A percentile compares a stretch with the other conserved stretches of the same genome.
Conservation (phyloP, 1,284 basidiomycete species). For the Sporisorium scitamineum region DNA sequence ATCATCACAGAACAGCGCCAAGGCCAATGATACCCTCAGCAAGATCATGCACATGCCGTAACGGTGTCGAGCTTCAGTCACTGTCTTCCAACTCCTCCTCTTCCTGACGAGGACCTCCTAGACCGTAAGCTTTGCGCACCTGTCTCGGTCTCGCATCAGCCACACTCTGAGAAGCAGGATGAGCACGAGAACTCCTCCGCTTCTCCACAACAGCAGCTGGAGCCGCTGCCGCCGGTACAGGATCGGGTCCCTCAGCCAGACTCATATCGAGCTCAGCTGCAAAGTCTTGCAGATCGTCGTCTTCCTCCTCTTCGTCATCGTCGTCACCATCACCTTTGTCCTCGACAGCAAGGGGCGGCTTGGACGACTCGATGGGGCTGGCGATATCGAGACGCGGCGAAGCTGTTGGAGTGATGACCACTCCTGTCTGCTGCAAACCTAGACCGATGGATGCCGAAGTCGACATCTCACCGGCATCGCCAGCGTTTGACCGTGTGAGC, state of each 20-base stretch:
- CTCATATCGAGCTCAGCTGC: slow-evolving; percentile 51
- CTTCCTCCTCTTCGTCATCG: slow-evolving; percentile 26
- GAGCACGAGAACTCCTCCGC: slow-evolving; percentile 21
- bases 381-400: slow-evolving; percentile 33
- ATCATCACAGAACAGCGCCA: no score
- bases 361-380: slow-evolving; percentile 11
- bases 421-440: slow-evolving; percentile 34
- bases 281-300: slow-evolving; percentile 48
- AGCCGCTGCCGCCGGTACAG: slow-evolving; percentile 4
- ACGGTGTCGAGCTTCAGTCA: slow-evolving; percentile 15
- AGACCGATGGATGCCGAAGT: slow-evolving; percentile 34
- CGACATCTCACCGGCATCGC: not conserved
- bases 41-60: not conserved
- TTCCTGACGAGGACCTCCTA: slow-evolving; percentile 46
- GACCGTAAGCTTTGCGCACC: slow-evolving; percentile 40
- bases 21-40: no score
- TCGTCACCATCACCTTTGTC: not conserved
- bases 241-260: slow-evolving; percentile 32
- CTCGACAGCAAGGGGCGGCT: slow-evolving; percentile 1
- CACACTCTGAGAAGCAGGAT: not conserved
- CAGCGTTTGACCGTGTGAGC: not conserved
- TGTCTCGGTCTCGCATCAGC: slow-evolving; percentile 3
- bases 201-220: slow-evolving; percentile 17
- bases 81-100: slow-evolving; percentile 52
- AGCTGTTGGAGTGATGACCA: slow-evolving; percentile 36